Evolutionary conservation across 257 asterid species (phyloP).

Genomic region (Ehretia macrophylla): DNA sequence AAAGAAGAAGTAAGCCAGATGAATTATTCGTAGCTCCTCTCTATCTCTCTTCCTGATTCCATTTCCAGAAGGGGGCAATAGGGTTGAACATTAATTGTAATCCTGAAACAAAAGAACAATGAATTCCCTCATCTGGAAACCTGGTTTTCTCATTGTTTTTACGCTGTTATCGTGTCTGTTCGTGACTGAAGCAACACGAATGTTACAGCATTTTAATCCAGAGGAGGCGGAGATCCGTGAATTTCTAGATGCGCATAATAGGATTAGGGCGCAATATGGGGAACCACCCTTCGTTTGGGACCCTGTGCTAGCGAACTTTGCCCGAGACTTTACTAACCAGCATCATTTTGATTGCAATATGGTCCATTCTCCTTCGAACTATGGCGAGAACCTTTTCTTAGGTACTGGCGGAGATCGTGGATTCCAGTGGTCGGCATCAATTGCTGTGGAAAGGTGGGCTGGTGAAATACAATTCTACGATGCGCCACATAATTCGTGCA

Average conservation of each 20-base stretch:
- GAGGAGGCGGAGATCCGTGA: neutral
- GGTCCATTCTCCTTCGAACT: conserved; percentile 40
- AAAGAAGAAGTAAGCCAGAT: neutral
- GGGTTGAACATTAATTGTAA: neutral
- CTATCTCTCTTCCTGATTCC: neutral
- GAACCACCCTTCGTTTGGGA: conserved; percentile 15
- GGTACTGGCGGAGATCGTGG: conserved; percentile 25
- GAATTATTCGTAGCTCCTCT: neutral
- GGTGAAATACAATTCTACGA: conserved; percentile 30
- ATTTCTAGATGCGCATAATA: conserved; percentile 20
- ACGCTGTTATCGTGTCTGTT: neutral
- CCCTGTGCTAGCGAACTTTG: neutral
- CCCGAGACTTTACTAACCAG: neutral
- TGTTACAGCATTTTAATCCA: neutral
- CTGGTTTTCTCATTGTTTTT: neutral
- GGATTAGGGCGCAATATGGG: conserved; percentile 3
- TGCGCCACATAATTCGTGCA: conserved; percentile 26
- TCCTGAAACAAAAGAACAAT: neutral
- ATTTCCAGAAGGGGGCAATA: neutral
- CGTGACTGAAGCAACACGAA: neutral
- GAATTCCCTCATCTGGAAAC: neutral
- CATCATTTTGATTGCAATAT: conserved; percentile 6
- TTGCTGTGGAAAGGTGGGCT: conserved; percentile 33
- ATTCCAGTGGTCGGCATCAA: conserved; percentile 13
- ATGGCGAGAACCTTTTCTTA: conserved; percentile 60